Percentiles rank a stretch among this genome's conserved stretches.
phyloP scores from a whole-genome alignment of 2,329 filamentous ascomycete genomes.

The Akanthomyces lecanii region DNA sequence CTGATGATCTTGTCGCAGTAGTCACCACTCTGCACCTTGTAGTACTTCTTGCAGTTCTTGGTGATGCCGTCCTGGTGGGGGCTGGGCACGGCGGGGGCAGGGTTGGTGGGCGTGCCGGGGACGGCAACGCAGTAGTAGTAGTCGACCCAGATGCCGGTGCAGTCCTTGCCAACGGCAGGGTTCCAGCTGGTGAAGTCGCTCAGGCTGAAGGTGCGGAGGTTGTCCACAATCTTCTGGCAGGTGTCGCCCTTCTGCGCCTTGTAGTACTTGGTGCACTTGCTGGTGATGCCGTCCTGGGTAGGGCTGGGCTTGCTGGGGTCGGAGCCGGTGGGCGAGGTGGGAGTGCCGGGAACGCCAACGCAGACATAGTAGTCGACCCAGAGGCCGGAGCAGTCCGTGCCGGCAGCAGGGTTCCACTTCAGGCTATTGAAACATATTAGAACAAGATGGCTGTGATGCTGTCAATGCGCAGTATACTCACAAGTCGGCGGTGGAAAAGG shows the following conservation, averaged over 20 bases:
- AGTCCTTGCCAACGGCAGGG: conserved; percentile 16
- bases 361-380: conserved; percentile 19
- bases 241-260: conserved; percentile 23
- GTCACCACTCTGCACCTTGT: conserved; percentile 19
- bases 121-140: conserved; percentile 17
- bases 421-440: conserved; percentile 21
- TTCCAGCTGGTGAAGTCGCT: conserved; percentile 15
- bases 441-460: background rate
- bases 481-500: conserved; percentile 23
- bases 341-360: conserved; percentile 26
- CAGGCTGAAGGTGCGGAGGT: conserved; percentile 26
- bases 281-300: conserved; percentile 11
- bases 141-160: conserved; percentile 15
- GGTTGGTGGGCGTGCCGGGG: conserved; percentile 15
- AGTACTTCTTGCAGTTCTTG: conserved; percentile 18
- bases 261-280: conserved; percentile 18
- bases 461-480: background rate
- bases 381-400: conserved; percentile 16
- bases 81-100: background rate
- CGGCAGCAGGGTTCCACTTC: conserved; percentile 23
- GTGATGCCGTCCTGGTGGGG: conserved; percentile 12
- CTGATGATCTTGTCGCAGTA: conserved; percentile 18
- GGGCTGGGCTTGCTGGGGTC: conserved; percentile 16
- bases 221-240: conserved; percentile 24
- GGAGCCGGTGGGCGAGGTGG: conserved; percentile 7